Evolutionary conservation across 2,329 filamentous ascomycete genomes (phyloP), one percentile per base, ranked within the genome.

Genomic region (Zasmidium citrigriseum): DNA sequence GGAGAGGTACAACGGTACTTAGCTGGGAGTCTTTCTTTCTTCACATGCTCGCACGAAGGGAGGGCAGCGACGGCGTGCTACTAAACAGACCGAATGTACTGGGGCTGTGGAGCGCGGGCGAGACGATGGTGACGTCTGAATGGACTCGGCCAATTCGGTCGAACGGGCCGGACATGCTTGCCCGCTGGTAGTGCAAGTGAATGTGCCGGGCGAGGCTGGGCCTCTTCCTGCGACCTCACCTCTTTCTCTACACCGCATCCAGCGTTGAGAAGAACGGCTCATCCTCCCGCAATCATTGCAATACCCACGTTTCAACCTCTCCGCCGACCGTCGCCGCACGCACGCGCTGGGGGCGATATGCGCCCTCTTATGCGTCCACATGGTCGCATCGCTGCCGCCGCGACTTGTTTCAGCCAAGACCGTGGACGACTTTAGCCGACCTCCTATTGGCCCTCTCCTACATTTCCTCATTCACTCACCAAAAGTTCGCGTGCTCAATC

Each of bases 331-430:
- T 23, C 46, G 46, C 46, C 23, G 23, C 2, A 47, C 23, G 16
- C 21, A 23, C 20, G n/a, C 46, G n/a, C 18, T 23, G n/a, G n/a
- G 23, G 46, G n/a, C 46, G 7, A 47, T 2, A 23, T 34, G 27
- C 14, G 34, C 4, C 34, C 14, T n/a, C 5, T 41, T 16, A n/a
- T 16, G 7, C 27, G 7, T 14, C 14, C 27, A 7, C 14, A 16
- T 16, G 34, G 16, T 10, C 4, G 7, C 34, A n/a, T n/a, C 34
- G 34, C 7, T 4, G 7, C 4, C 25, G 24, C 25, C 29, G 25
- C 48, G n/a, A 51, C 24, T 51, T 38, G 50, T 52, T 45, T 52
- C 50, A 52, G 50, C 29, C 34, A 9, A 45, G 29, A 2, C n/a
- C 27, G 7, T 14, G n/a, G 23, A 10, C 16, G n/a, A 14, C 21